Evolutionary conservation across 2,329 filamentous ascomycete species (phyloP).

Genomic region (Talaromyces marneffei): DNA sequence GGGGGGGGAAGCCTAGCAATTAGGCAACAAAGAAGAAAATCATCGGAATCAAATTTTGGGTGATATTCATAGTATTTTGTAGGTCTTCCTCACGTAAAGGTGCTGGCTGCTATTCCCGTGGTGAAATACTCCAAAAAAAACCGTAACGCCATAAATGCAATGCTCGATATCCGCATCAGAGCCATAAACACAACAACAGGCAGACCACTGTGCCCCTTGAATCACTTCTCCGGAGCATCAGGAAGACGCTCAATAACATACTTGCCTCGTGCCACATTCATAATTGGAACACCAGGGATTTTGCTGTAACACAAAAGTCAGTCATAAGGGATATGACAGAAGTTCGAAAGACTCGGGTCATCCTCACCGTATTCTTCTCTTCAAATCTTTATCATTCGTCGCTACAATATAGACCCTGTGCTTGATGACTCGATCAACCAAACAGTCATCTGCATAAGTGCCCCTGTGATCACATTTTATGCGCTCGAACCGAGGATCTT

Average conservation of each 20-base stretch:
- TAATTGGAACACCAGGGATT: slow-evolving; percentile 61
- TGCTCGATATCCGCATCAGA: not conserved
- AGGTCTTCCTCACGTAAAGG: no score
- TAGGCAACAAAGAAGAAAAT: not conserved
- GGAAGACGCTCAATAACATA: slow-evolving; percentile 91
- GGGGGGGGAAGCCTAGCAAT: not conserved
- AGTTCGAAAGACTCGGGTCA: not conserved
- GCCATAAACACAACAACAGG: not conserved
- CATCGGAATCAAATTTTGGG: not conserved
- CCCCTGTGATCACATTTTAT: slow-evolving; percentile 88
- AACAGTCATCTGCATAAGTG: slow-evolving; percentile 79
- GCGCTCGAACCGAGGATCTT: slow-evolving; percentile 83
- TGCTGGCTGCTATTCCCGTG: not conserved
- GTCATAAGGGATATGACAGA: not conserved
- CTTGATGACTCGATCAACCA: slow-evolving; percentile 66
- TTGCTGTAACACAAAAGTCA: slow-evolving; percentile 43
- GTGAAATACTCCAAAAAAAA: not conserved
- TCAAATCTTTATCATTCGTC: slow-evolving; percentile 66
- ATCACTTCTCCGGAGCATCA: slow-evolving; percentile 45
- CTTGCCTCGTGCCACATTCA: slow-evolving; percentile 81
- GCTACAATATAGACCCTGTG: slow-evolving; percentile 73
- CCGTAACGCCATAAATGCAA: slow-evolving; percentile 3
- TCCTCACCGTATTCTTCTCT: slow-evolving; percentile 62
- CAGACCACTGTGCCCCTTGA: not conserved
- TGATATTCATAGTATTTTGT: not conserved